Evolutionary conservation across 2,329 filamentous ascomycete genomes (phyloP), one percentile per base, ranked within the genome.

Genomic region (Ophiosphaerella herpotricha): DNA sequence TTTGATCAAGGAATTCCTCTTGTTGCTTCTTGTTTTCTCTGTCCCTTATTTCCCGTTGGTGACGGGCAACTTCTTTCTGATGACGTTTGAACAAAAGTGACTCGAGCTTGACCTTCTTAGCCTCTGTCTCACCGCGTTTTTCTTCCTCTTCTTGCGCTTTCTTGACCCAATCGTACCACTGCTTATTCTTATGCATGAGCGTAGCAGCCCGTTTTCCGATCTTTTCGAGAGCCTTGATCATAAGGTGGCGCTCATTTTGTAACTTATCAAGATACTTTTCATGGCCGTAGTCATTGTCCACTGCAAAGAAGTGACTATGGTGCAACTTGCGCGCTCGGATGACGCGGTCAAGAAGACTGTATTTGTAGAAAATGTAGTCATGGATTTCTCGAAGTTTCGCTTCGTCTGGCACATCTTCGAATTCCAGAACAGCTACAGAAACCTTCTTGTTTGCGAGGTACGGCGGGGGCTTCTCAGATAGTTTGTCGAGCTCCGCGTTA

Each of bases 81-180:
- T 81, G 75, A 5, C 79, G 69, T 52, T 71, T 76, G 53, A 80
- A 79, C 56, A 81, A 62, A 13, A 75, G 72, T 3, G 77, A 75
- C 56, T 81, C 78, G 32, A 74, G 67, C 57, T 80, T 79, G 43
- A 80, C 68, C 55, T 79, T 80, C 63, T 76, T 78, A 39, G 75
- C 75, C 58, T 81, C 79, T 38, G 75, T 78, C 38, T 80, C 77
- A 24, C 76, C 74, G 4, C 61, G 70, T 21, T 64, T 61, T 45
- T 80, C 78, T 61, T 80, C 77, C 24, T 75, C 69, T 13, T 76
- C 69, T 56, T 81, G 77, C 31, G 70, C 73, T 46, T 76, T 54
- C 12, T 73, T 67, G 5, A 80, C 70, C 78, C 78, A 80, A n/a
- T 68, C 64, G 55, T 74, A 79, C 78, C 79, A 81, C 51, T 78